phyloP scores from a whole-genome alignment of 2,329 filamentous ascomycete species.

The Paracorniculantispora psalliotae region DNA sequence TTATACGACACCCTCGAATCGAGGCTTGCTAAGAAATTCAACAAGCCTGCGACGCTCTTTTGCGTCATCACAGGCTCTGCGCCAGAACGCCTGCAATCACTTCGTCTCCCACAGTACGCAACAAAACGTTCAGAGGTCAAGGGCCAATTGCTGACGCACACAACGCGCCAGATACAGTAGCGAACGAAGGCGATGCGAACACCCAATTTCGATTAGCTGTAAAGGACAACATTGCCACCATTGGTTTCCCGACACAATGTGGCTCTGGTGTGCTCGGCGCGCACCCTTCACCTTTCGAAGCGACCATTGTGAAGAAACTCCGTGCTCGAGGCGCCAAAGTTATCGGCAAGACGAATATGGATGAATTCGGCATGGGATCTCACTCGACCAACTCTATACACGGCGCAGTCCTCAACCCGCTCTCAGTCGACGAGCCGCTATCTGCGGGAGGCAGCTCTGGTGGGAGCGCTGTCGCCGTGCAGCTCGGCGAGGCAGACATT shows the following conservation, averaged over 20 bases:
- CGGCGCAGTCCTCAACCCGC: conserved; percentile 56
- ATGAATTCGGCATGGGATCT: conserved; percentile 95
- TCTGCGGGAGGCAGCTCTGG: conserved; percentile 90
- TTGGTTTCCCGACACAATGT: conserved; percentile 69
- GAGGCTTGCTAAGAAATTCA: neutral
- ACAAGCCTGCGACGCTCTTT: neutral
- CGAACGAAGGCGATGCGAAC: neutral
- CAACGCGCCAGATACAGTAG: neutral
- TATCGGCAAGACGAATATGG: conserved; percentile 83
- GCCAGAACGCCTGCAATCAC: conserved; percentile 31
- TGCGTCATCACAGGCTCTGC: conserved; percentile 8
- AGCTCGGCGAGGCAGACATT: conserved; percentile 49
- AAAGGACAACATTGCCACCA: conserved; percentile 74
- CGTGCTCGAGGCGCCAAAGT: conserved; percentile 57
- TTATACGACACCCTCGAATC: neutral
- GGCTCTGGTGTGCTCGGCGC: conserved; percentile 68
- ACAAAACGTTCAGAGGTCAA: neutral
- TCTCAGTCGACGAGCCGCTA: conserved; percentile 32
- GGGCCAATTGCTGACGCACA: neutral
- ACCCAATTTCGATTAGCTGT: conserved; percentile 49
- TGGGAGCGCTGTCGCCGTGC: conserved; percentile 84
- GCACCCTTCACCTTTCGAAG: conserved; percentile 73
- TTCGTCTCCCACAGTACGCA: conserved; percentile 28
- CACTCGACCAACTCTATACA: conserved; percentile 68
- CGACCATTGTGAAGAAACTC: conserved; percentile 71